phyloP scores from a whole-genome alignment of 148 eudicot species.

The Nyssa sinensis region DNA sequence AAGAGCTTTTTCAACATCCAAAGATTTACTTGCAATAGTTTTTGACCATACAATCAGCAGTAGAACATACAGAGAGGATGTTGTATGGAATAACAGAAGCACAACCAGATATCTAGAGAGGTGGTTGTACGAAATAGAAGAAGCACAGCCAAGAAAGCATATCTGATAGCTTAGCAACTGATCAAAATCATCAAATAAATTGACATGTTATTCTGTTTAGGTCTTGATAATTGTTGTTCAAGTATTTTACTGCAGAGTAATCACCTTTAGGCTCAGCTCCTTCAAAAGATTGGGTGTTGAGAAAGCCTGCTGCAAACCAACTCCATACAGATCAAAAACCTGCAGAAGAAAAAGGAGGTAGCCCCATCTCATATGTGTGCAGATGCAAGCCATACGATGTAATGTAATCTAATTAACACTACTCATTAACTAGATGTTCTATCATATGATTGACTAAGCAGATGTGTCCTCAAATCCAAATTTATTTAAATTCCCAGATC shows the following conservation, averaged over 20 bases:
- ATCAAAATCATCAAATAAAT: too few species aligned
- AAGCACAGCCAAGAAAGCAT: too few species aligned
- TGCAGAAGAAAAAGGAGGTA: too few species aligned
- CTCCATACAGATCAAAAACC: slow-evolving; percentile 91
- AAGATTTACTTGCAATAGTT: too few species aligned
- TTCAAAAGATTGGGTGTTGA: slow-evolving; percentile 57
- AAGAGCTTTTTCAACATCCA: too few species aligned
- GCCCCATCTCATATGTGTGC: too few species aligned
- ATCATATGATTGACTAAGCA: background rate
- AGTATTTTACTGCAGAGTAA: slow-evolving; percentile 6
- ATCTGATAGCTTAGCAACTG: background rate
- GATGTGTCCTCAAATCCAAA: background rate
- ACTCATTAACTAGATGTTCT: too few species aligned
- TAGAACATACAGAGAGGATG: too few species aligned
- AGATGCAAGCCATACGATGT: background rate
- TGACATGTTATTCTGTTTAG: background rate
- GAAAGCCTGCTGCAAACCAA: slow-evolving; percentile 66
- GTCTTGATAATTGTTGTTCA: background rate
- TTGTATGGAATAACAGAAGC: too few species aligned
- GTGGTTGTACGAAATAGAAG: too few species aligned
- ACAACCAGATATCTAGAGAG: too few species aligned
- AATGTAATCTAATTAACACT: background rate
- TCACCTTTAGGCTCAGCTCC: slow-evolving; percentile 72
- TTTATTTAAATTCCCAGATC: background rate
- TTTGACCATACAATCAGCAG: too few species aligned